phyloP scores from a whole-genome alignment of 257 asterid species.

The Ballota nigra region DNA sequence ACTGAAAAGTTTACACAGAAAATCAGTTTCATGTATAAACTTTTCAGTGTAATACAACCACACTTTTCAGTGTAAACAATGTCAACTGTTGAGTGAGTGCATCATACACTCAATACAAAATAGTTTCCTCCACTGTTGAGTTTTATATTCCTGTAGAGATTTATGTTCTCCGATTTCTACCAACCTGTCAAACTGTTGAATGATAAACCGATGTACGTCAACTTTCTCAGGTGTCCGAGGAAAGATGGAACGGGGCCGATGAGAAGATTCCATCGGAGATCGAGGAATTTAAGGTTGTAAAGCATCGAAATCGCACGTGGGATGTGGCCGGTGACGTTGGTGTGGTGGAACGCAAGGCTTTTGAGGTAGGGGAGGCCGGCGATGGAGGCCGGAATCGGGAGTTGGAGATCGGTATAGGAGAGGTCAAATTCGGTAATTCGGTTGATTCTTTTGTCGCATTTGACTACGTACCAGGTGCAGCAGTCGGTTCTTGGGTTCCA shows the following conservation, averaged over 20 bases:
- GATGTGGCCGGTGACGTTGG: slow-evolving; percentile 32
- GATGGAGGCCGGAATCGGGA: slow-evolving; percentile 48
- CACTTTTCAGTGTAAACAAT: too few species aligned
- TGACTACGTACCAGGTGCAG: slow-evolving; percentile 33
- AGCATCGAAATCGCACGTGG: slow-evolving; percentile 32
- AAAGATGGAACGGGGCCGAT: background rate
- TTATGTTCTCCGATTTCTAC: too few species aligned
- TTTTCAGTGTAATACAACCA: too few species aligned
- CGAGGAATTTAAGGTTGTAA: slow-evolving; percentile 19
- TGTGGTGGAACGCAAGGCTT: slow-evolving; percentile 11
- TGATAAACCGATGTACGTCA: slow-evolving; percentile 16
- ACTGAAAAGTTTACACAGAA: too few species aligned
- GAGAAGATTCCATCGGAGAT: slow-evolving; percentile 15
- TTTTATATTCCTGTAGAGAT: too few species aligned
- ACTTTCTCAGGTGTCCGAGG: background rate
- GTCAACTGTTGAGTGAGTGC: too few species aligned
- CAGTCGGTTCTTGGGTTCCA: slow-evolving; percentile 58
- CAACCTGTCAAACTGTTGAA: slow-evolving; percentile 32
- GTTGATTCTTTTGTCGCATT: slow-evolving; percentile 43
- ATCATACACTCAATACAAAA: too few species aligned
- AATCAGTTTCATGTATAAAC: too few species aligned
- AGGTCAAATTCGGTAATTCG: slow-evolving; percentile 36
- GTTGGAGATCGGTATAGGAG: slow-evolving; percentile 37
- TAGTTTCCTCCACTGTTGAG: too few species aligned
- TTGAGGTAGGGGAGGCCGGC: slow-evolving; percentile 41